Base-by-base conservation (phyloP, 257 asterid genomes). In the Hygrophila difformis region DNA sequence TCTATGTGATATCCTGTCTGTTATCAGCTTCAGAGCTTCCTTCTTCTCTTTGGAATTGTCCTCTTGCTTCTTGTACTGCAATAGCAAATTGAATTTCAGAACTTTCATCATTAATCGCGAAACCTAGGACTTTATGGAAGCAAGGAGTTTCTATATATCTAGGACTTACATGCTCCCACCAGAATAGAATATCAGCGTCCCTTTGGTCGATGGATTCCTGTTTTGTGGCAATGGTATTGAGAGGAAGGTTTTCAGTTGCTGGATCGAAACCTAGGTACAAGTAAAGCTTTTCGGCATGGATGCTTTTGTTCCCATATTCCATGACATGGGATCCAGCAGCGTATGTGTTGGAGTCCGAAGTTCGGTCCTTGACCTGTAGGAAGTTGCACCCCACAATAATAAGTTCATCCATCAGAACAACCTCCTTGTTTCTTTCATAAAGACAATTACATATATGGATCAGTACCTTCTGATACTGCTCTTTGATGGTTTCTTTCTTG, bases 201-300 rank as follows among this genome's bases (percentile, higher is more conserved):
- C 96, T 77, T 67, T 89, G 98, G 47, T 89, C 72, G 60, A 89
- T 72, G 3, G 76, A 86, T 3, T 61, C 86, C 76, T 11, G 42
- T 10, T 39, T 53, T 11, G 55, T 16, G 37, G 26, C 8, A n/a
- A 69, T 36, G 18, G 44, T 31, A 45, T 81, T 79, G 3, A 82
- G 72, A 21, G 94, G 91, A 14, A 79, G 62, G 71, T 77, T 86
- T 53, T 23, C 61, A 0, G 88, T 64, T 17, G 81, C 74, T 19
- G 96, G 94, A 53, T 89, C 81, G 35, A 67, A 89, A 11, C 98
- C 98, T 49, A 67, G 96, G 63, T 75, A 85, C 61, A 77, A 35
- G 49, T 71, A 77, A 14, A 89, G 80, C 71, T 71, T 80, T 40
- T 82, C 86, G 0, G 69, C 31, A 57, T 79, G 81, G 47, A 85